Base-by-base conservation (phyloP, 805 yeast species). In the Myxozyma mucilagina region DNA sequence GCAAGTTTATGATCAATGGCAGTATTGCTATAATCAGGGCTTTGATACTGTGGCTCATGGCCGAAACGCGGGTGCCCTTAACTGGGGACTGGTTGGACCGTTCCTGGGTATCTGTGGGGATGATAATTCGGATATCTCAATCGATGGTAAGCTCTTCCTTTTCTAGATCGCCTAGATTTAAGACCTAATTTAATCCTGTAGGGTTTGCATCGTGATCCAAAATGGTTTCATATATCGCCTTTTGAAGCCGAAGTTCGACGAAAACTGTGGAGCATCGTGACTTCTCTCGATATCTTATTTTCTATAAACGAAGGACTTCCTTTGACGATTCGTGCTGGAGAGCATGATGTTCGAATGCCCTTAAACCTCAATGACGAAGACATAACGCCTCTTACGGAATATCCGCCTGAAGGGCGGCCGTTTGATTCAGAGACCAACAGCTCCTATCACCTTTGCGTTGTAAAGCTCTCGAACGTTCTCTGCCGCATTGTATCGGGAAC, bases 181-280 rank as follows among this genome's bases (percentile, higher is more conserved):
- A 14, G 18, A 13, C 13, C 13, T 5, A 11, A 29, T 16, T 24
- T 11, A 35, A 35, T 13, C n/a, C 39, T 35, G 7, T 29, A 59
- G 63, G 75, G 75, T 9, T 61, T 73, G n/a, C 75, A 73, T 55
- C 64, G 75, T 20, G 75, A 73, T 52, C 74, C 75, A 7, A 67
- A 68, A 34, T 71, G 73, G 73, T 73, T 73, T 61, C 64, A 59
- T 35, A 56, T 73, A 52, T 59, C 73, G 9, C 66, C 68, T 9
- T 72, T 67, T 47, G 74, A 73, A 47, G 65, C 70, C 4, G 75
- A 73, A 38, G 65, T 66, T 43, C 57, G 75, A 32, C 59, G 74
- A 18, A 58, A 68, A 24, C 50, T 71, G 16, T 73, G 75, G 75
- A 60, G 69, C 6, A 10, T 61, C 10, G 56, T 71, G 13, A 55